These are phyloP conservation scores for Leccinum disarticulatum DNA, from an alignment of 768 basidiomycete species.

Conservation along the genomic window DNA sequence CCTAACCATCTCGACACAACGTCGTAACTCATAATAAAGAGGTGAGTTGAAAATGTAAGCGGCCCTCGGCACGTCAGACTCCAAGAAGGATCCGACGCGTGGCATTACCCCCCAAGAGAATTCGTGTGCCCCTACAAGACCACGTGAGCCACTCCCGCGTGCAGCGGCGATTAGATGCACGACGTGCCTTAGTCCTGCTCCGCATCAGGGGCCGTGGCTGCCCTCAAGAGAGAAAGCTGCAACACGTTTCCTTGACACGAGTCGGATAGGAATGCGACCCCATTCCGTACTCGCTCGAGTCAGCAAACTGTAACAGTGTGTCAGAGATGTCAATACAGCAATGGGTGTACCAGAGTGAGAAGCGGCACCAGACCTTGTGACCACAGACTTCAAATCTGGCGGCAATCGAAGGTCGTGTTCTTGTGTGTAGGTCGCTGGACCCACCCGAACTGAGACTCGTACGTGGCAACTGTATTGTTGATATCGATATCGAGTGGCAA, in stretches of 20 bases:
- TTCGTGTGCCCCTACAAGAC: constrained; percentile 63
- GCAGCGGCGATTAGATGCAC: not conserved
- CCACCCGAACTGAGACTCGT: constrained; percentile 93
- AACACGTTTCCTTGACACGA: constrained; percentile 82
- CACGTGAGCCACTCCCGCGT: not conserved
- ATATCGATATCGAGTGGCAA: constrained; percentile 72
- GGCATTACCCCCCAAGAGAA: constrained; percentile 92
- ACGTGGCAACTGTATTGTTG: constrained; percentile 78
- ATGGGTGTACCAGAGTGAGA: not conserved
- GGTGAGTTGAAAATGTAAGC: constrained; percentile 86
- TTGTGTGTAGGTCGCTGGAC: constrained; percentile 91
- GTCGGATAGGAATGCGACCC: constrained; percentile 90
- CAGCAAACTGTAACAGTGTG: constrained; percentile 59
- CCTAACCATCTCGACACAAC: not conserved
- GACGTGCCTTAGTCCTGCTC: constrained; percentile 82
- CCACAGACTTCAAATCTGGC: constrained; percentile 98
- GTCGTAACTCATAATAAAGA: constrained; percentile 51
- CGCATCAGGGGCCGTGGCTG: constrained; percentile 88
- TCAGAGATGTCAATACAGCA: not conserved
- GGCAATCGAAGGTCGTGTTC: constrained; percentile 85
- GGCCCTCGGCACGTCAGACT: constrained; percentile 85
- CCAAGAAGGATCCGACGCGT: constrained; percentile 83
- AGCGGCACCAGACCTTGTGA: constrained; percentile 64
- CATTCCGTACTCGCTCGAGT: constrained; percentile 91
- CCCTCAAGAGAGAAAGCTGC: constrained; percentile 85